Evolutionary conservation across 1,284 basidiomycete species (phyloP).

Genomic region (Tilletiaria anomala): DNA sequence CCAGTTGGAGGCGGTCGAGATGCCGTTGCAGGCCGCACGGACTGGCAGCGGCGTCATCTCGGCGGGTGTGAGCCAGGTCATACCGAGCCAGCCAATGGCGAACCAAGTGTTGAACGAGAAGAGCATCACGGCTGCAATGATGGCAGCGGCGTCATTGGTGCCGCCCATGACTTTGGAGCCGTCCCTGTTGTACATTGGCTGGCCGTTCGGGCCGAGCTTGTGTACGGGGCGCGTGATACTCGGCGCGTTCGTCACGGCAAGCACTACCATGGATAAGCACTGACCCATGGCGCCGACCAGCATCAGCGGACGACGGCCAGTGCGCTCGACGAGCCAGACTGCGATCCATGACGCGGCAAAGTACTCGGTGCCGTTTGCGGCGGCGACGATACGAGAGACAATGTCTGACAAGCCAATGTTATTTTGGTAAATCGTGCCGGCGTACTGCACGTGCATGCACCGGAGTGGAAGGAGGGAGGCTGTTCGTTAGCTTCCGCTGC

Average conservation of each 20-base stretch:
- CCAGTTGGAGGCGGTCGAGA: constrained; percentile 6
- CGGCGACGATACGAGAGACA: constrained; percentile 29
- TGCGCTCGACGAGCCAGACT: constrained; percentile 39
- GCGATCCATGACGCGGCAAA: constrained; percentile 34
- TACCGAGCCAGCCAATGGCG: constrained; percentile 36
- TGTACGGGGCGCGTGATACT: neutral
- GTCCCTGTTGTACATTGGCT: too few relatives aligned
- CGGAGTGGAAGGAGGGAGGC: neutral
- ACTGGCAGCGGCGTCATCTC: constrained; percentile 34
- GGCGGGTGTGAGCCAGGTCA: constrained; percentile 39
- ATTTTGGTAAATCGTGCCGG: constrained; percentile 30
- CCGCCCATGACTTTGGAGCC: too few relatives aligned
- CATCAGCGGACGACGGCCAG: constrained; percentile 41
- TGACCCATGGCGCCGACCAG: neutral
- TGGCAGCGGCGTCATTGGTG: constrained; percentile 7
- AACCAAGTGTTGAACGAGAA: constrained; percentile 37
- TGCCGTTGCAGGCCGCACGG: constrained; percentile 28
- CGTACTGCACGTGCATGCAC: constrained; percentile 17
- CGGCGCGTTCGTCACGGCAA: neutral
- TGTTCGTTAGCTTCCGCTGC: neutral
- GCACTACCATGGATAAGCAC: neutral
- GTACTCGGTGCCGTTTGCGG: constrained; percentile 36
- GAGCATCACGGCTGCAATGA: constrained; percentile 26
- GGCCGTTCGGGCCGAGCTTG: too few relatives aligned
- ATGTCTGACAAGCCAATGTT: constrained; percentile 23